Conservation (phyloP, 192 early-diverging fungal genomes). For the Funneliformis geosporum region DNA sequence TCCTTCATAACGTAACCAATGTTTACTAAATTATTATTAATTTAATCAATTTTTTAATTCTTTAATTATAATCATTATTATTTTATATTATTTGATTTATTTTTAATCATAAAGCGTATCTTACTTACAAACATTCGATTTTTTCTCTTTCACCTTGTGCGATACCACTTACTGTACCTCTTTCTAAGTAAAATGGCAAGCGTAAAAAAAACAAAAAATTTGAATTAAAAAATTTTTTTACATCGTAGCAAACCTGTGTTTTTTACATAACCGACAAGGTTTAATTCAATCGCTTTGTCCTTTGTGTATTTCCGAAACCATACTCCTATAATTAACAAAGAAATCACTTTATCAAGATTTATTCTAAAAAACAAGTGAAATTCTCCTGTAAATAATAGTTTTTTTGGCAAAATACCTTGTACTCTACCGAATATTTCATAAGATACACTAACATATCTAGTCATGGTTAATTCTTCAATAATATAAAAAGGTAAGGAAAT, state of each 20-base stretch:
- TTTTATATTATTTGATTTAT: too few species aligned
- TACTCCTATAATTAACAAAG: constrained; percentile 1
- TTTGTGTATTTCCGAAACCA: constrained; percentile 25
- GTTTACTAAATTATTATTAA: constrained; percentile 8
- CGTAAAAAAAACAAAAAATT: background rate
- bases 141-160: constrained; percentile 12
- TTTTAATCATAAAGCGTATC: too few species aligned
- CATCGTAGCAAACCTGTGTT: constrained; percentile 3
- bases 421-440: too few species aligned
- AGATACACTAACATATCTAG: too few species aligned
- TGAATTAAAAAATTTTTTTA: background rate
- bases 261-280: constrained; percentile 19
- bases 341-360: background rate
- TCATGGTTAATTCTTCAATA: too few species aligned
- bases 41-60: background rate
- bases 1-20: constrained; percentile 14
- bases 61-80: background rate
- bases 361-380: background rate
- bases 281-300: constrained; percentile 18
- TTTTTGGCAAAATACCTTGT: too few species aligned
- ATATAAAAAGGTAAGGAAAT: too few species aligned
- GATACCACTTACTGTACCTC: constrained; percentile 7
- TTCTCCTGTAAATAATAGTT: too few species aligned
- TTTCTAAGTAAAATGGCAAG: background rate
- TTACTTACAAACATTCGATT: constrained; percentile 23